Evolutionary conservation across 2,329 filamentous ascomycete genomes (phyloP).

Genomic region (Colletotrichum viniferum): DNA sequence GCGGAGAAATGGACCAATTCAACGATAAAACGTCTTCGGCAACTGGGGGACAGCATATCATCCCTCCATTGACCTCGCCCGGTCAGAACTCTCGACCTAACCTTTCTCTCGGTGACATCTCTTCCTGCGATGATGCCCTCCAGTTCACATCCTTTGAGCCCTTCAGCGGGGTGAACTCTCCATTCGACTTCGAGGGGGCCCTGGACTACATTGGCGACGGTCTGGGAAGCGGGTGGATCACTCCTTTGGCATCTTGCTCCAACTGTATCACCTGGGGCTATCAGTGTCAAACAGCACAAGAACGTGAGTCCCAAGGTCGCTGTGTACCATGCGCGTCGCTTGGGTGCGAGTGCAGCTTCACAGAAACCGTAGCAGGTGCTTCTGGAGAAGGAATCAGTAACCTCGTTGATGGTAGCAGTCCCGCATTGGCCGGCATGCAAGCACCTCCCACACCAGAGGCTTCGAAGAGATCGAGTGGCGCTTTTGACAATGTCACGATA

Average conservation of each 20-base stretch:
- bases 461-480: not conserved
- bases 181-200: not conserved
- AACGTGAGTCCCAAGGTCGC: not conserved
- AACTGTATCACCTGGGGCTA: constrained; percentile 16
- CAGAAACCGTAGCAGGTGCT: not conserved
- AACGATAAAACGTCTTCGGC: not conserved
- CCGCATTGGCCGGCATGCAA: not conserved
- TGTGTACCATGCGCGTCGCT: constrained; percentile 7
- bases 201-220: not conserved
- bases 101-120: not conserved
- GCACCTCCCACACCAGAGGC: not conserved
- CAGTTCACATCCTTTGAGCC: not conserved
- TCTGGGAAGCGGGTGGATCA: not conserved
- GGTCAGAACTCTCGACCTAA: not conserved
- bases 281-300: not conserved
- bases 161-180: constrained; percentile 1
- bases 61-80: not conserved
- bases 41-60: not conserved
- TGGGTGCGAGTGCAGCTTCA: constrained; percentile 6
- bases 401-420: not conserved
- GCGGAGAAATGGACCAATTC: not conserved
- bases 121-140: not conserved
- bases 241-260: not conserved
- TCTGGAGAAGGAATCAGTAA: not conserved
- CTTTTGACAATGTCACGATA: not conserved